A percentile compares a stretch with the other conserved stretches of the same genome.
Conservation (phyloP, 192 early-diverging fungal genomes). For the Backusella australiensis region DNA sequence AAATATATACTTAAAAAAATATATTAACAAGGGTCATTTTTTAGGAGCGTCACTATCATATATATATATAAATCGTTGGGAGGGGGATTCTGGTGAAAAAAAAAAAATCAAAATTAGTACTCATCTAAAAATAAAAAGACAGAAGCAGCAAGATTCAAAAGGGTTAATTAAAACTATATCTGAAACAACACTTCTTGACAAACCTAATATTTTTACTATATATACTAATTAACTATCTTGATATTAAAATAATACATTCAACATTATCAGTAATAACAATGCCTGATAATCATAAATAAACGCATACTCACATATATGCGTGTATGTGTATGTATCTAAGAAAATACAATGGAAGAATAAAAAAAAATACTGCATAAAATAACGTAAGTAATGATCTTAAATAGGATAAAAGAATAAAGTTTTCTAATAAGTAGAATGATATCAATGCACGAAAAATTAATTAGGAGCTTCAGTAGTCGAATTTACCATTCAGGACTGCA, state of each 20-base stretch:
- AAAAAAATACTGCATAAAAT: too few relatives aligned
- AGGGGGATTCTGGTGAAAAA: not conserved
- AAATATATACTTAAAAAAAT: not conserved
- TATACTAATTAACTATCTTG: not conserved
- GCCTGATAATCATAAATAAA: too few relatives aligned
- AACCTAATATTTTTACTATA: not conserved
- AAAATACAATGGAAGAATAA: too few relatives aligned
- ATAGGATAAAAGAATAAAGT: not conserved
- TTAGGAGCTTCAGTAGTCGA: not conserved
- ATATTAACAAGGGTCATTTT: not conserved
- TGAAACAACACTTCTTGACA: not conserved
- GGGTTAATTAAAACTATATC: not conserved
- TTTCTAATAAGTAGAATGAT: not conserved
- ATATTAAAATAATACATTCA: not conserved
- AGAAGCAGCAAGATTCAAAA: not conserved
- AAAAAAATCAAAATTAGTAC: not conserved
- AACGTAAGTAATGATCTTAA: not conserved
- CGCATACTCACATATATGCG: too few relatives aligned
- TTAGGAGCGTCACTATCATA: not conserved
- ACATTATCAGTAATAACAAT: too few relatives aligned
- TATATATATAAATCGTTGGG: not conserved
- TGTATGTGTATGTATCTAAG: too few relatives aligned
- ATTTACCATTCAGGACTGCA: not conserved
- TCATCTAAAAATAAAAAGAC: not conserved
- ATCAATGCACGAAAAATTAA: conserved; percentile 1